Evolutionary conservation across 177 flowering plant species (phyloP).

Genomic region (Tripterygium wilfordii): DNA sequence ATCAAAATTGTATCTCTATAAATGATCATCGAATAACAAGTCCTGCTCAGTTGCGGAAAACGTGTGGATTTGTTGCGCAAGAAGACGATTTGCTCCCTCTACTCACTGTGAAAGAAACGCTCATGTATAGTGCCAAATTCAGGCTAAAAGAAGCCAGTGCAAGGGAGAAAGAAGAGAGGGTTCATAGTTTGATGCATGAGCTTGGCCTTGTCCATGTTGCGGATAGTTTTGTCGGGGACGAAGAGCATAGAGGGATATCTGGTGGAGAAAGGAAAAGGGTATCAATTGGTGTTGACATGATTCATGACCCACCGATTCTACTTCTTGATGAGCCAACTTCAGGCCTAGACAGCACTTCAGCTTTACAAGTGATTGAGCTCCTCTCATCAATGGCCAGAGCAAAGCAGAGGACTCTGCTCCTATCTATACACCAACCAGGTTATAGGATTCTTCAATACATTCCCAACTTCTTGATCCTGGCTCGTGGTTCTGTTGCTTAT

Average conservation of each 20-base stretch:
- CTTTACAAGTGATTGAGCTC: constrained; percentile 75
- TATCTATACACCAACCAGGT: constrained; percentile 94
- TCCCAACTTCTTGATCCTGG: constrained; percentile 62
- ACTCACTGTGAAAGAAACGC: constrained; percentile 85
- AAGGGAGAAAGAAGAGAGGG: constrained; percentile 48
- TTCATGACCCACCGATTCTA: constrained; percentile 74
- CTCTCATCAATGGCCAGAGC: constrained; percentile 64
- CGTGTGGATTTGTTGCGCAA: constrained; percentile 87
- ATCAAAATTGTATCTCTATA: constrained; percentile 38
- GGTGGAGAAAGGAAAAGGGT: constrained; percentile 94
- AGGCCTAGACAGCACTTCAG: constrained; percentile 84
- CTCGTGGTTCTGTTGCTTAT: constrained; percentile 60
- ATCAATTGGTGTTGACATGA: constrained; percentile 80
- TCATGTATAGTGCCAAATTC: constrained; percentile 76
- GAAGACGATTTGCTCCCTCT: constrained; percentile 81
- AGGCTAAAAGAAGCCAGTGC: constrained; percentile 41
- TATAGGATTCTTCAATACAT: constrained; percentile 65
- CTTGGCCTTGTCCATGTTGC: constrained; percentile 68
- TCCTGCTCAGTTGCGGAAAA: constrained; percentile 49
- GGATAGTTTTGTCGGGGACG: constrained; percentile 73
- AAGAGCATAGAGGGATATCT: constrained; percentile 77
- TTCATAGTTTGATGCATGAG: constrained; percentile 64
- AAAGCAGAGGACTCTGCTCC: constrained; percentile 50
- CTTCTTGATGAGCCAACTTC: constrained; percentile 95
- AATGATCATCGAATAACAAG: constrained; percentile 35